Evolutionary conservation across 441 rosid genomes (phyloP).

Genomic region (Corymbia calophylla): DNA sequence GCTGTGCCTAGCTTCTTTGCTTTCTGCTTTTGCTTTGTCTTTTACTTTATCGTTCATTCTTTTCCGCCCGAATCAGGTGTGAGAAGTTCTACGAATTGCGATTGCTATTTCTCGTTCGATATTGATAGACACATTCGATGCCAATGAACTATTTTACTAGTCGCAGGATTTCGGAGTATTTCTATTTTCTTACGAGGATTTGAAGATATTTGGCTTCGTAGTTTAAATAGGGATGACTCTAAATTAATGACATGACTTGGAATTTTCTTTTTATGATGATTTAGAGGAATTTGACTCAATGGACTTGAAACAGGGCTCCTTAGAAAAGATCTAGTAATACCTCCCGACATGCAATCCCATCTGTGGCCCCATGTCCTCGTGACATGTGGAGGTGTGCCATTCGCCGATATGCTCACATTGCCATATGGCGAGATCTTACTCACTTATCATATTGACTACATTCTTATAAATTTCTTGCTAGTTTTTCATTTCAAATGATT

Average conservation of each 20-base stretch:
- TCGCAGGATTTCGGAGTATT: not conserved
- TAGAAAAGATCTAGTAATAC: not conserved
- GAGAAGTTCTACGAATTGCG: not conserved
- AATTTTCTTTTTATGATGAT: not conserved
- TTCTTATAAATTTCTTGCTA: not conserved
- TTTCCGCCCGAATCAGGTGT: not conserved
- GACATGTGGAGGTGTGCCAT: not conserved
- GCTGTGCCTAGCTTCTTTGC: not conserved
- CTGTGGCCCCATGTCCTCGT: not conserved
- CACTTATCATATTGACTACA: not conserved
- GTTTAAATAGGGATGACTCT: not conserved
- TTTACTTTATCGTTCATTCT: not conserved
- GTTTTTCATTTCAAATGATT: not conserved
- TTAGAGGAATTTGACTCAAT: too few species aligned
- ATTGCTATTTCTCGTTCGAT: not conserved
- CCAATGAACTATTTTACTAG: not conserved
- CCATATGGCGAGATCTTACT: not conserved
- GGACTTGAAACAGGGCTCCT: rapidly evolving
- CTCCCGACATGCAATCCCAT: not conserved
- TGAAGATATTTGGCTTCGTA: not conserved
- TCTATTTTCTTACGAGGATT: not conserved
- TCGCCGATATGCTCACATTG: not conserved
- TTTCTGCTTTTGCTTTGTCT: not conserved
- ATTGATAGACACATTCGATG: not conserved
- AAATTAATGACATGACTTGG: not conserved